phyloP scores from a whole-genome alignment of 495 filamentous ascomycete species.

The Neurospora discreta region DNA sequence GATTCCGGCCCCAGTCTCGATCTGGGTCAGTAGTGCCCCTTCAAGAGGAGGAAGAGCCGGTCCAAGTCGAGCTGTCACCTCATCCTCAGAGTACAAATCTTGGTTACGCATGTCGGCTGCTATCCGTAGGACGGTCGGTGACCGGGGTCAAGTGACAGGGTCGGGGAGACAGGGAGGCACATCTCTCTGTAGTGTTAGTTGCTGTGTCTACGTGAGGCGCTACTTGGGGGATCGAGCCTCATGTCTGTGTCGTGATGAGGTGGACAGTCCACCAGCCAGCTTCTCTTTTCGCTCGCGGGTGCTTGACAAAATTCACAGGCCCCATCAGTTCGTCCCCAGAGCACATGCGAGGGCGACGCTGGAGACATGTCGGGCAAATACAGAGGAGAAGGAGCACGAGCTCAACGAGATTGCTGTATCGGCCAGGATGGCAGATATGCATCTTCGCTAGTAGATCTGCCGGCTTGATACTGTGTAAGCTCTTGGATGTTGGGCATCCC shows the following conservation, averaged over 20 bases:
- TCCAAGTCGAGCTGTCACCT: not conserved
- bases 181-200: not conserved
- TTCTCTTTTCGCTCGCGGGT: not conserved
- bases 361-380: not conserved
- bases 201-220: not conserved
- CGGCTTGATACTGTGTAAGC: not conserved
- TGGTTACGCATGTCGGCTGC: slow-evolving; percentile 19
- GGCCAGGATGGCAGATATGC: not conserved
- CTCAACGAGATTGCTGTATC: not conserved
- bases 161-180: not conserved
- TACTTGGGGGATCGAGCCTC: not conserved
- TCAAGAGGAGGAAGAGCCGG: not conserved
- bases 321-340: not conserved
- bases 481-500: not conserved
- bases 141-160: not conserved
- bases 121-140: slow-evolving; percentile 9
- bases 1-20: not conserved
- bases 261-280: not conserved
- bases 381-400: not conserved
- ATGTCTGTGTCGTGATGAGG: not conserved
- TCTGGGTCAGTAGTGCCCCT: not conserved
- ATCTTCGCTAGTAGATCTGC: not conserved
- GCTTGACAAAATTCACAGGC: not conserved
- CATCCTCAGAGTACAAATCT: slow-evolving; percentile 19
- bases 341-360: not conserved